phyloP scores from a whole-genome alignment of 2,329 filamentous ascomycete genomes.

The Colletotrichum sp. region DNA sequence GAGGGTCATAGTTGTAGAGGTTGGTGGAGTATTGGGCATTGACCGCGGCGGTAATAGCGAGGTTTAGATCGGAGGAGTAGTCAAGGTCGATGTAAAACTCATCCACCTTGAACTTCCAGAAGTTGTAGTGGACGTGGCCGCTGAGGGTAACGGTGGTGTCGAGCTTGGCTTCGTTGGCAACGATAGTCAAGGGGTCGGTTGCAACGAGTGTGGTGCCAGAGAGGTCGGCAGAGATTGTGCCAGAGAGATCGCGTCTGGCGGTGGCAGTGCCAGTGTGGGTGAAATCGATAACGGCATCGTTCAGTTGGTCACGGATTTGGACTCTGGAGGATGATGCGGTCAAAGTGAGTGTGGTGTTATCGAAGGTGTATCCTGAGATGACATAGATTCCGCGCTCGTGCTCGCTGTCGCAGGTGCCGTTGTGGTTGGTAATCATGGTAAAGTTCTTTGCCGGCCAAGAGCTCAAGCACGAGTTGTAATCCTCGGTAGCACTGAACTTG shows the following conservation, averaged over 20 bases:
- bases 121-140: conserved; percentile 44
- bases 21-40: conserved; percentile 34
- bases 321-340: conserved; percentile 1
- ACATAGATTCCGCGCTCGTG: conserved; percentile 44
- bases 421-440: conserved; percentile 45
- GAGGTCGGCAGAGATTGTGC: conserved; percentile 4
- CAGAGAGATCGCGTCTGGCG: conserved; percentile 11
- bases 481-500: conserved; percentile 15
- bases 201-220: conserved; percentile 6
- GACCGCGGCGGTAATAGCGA: conserved; percentile 37
- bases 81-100: conserved; percentile 47
- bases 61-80: conserved; percentile 32
- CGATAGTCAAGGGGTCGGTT: conserved; percentile 34
- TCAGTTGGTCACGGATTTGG: conserved; percentile 11
- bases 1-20: conserved; percentile 39
- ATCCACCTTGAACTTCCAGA: conserved; percentile 34
- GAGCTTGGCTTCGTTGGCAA: conserved; percentile 37
- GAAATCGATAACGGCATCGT: conserved; percentile 19
- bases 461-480: conserved; percentile 21
- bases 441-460: conserved; percentile 27
- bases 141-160: conserved; percentile 41
- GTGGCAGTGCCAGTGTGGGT: conserved; percentile 14
- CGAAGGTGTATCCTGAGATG: conserved; percentile 22
- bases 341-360: conserved; percentile 7
- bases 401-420: conserved; percentile 41